Base-by-base conservation (phyloP, 495 filamentous ascomycete species). In the Podospora fimiseda region DNA sequence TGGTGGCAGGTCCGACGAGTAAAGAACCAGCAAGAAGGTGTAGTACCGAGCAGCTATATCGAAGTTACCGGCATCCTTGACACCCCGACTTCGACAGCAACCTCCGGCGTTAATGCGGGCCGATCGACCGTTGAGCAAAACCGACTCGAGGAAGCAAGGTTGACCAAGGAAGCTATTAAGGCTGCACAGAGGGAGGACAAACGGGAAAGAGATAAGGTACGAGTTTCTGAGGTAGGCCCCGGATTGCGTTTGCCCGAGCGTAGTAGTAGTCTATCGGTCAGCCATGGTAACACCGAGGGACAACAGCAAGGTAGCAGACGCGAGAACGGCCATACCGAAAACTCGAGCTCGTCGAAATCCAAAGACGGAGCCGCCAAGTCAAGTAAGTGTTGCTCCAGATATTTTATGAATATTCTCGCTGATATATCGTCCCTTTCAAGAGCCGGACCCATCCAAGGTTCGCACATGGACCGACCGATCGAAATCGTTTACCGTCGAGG, bases 31-130 rank as follows among this genome's bases (percentile, higher is more conserved):
- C 89, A 88, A 62, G 88, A 95, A 65, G 94, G 93, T n/a, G 93
- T 97, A 9, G 91, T 99, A n/a, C 93, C 93, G 3, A 90, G 89
- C 72, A 94, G 87, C 69, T 99, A 96, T 67, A 84, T 97, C 46
- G 93, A 99, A 66, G 74, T 94, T 23, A 87, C 78, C 9, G 88
- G 86, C 38, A 78, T 78, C 2, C 68, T 84, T 18, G 56, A 74
- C 30, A 46, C 61, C 22, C 55, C 70, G 20, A 57, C 65, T n/a
- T 53, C 74, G 19, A 59, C 71, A 16, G 72, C 74, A 33, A 68
- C 73, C 1, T 53, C 74, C 2, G 81, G 80, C 19, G 60, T 85
- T 50, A 85, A 86, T 55, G 79, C 85, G 9, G 88, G 82, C 16
- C 72, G 77, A 58, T 89, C 86, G n/a, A 76, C 73, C 1, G 82